phyloP scores from a whole-genome alignment of 2,329 filamentous ascomycete species.

The Epichloe coenophiala region DNA sequence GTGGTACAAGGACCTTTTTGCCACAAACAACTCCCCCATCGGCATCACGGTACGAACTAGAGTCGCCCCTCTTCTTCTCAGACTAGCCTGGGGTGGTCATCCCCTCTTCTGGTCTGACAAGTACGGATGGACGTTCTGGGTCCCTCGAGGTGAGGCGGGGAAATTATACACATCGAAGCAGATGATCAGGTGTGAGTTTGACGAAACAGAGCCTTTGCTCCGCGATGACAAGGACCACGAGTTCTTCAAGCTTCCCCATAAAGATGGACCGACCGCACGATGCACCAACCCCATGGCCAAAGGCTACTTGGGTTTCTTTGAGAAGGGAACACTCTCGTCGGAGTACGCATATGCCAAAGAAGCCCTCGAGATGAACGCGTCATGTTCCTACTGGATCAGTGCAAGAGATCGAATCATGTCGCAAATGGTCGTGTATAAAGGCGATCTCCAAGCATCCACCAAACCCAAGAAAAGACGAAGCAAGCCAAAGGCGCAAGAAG shows the following conservation, averaged over 20 bases:
- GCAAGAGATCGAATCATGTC: conserved; percentile 83
- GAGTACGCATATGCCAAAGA: conserved; percentile 86
- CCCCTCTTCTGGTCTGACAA: conserved; percentile 88
- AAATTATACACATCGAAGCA: conserved; percentile 54
- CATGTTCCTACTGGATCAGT: conserved; percentile 98
- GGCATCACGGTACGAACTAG: conserved; percentile 74
- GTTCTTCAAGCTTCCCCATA: conserved; percentile 94
- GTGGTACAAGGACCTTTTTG: conserved; percentile 84
- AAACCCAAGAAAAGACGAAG: conserved; percentile 2
- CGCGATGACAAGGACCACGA: conserved; percentile 49
- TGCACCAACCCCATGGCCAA: conserved; percentile 86
- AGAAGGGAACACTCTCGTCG: conserved; percentile 74
- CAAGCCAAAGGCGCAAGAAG: conserved; percentile 10
- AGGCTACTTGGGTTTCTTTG: conserved; percentile 79
- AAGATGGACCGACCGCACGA: conserved; percentile 75
- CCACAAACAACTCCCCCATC: conserved; percentile 54
- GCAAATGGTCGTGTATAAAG: conserved; percentile 87
- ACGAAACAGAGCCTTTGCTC: conserved; percentile 54
- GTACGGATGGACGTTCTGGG: conserved; percentile 84
- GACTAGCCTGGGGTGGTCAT: conserved; percentile 76
- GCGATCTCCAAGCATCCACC: conserved; percentile 31
- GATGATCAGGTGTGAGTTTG: conserved; percentile 64
- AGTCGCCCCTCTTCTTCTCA: conserved; percentile 72
- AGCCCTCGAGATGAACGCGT: conserved; percentile 95
- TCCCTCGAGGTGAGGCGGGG: conserved; percentile 44